phyloP scores from a whole-genome alignment of 192 early-diverging fungal genomes.

The Cetraspora pellucida region DNA sequence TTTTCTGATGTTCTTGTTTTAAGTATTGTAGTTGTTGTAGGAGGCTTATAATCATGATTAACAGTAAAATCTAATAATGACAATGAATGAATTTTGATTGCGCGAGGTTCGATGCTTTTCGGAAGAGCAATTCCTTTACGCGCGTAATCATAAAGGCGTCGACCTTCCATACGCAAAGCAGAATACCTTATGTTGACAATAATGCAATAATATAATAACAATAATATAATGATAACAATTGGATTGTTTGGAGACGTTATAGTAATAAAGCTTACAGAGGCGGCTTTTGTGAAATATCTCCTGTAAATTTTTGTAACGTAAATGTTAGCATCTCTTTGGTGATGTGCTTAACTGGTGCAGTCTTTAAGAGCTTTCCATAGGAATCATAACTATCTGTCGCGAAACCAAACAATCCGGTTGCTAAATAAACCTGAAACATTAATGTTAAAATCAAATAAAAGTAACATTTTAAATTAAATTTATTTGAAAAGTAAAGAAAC shows the following conservation, averaged over 20 bases:
- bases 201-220: neutral
- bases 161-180: slow-evolving; percentile 68
- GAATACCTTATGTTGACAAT: slow-evolving; percentile 53
- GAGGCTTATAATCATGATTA: neutral
- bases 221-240: slow-evolving; percentile 1
- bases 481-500: slow-evolving; percentile 14
- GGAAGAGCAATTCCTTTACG: slow-evolving; percentile 53
- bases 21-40: neutral
- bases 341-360: slow-evolving; percentile 41
- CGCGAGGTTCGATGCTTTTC: slow-evolving; percentile 42
- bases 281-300: slow-evolving; percentile 62
- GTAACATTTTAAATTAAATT: neutral
- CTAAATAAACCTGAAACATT: slow-evolving; percentile 47
- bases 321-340: slow-evolving; percentile 44
- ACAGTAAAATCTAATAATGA: slow-evolving; percentile 43
- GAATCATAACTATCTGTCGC: slow-evolving; percentile 64
- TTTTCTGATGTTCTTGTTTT: neutral
- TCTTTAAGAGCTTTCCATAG: slow-evolving; percentile 50
- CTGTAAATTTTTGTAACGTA: slow-evolving; percentile 55
- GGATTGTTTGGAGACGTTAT: neutral
- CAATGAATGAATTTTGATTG: slow-evolving; percentile 44
- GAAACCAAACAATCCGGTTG: slow-evolving; percentile 53
- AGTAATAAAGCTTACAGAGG: slow-evolving; percentile 54
- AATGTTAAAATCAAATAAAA: neutral
- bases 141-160: slow-evolving; percentile 73